These are phyloP conservation scores for Blastobotrys illinoisensis DNA, from an alignment of 1,139 yeast species.

Conservation along the genomic window DNA sequence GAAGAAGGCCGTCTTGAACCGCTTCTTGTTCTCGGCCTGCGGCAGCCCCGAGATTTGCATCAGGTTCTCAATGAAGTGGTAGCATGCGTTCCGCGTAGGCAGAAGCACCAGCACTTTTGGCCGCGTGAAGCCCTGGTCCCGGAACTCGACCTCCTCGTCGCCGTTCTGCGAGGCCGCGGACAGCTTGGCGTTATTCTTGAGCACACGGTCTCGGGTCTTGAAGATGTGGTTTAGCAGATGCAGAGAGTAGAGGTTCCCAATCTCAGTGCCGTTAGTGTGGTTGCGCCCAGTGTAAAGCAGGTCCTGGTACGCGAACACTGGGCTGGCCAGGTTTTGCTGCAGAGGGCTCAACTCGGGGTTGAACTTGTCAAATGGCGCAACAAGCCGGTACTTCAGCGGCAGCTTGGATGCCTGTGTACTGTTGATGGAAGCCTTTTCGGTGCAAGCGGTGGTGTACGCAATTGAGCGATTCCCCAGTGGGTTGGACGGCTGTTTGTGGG, in stretches of 20 bases:
- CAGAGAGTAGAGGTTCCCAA: constrained; percentile 59
- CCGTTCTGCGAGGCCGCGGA: constrained; percentile 37
- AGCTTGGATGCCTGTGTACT: background rate
- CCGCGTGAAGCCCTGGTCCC: constrained; percentile 94
- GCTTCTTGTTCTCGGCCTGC: constrained; percentile 74
- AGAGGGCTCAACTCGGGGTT: constrained; percentile 31
- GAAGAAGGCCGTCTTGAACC: constrained; percentile 67
- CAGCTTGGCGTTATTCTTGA: constrained; percentile 66
- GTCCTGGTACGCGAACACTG: constrained; percentile 72
- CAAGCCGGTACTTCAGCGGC: constrained; percentile 29
- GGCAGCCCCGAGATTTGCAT: constrained; percentile 59
- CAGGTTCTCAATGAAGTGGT: constrained; percentile 59
- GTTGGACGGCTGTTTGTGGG: constrained; percentile 3
- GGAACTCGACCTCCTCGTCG: constrained; percentile 47
- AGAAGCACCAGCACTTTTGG: constrained; percentile 79
- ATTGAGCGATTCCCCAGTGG: constrained; percentile 4
- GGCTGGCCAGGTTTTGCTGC: constrained; percentile 46
- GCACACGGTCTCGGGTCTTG: constrained; percentile 76
- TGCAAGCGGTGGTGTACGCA: background rate
- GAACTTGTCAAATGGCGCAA: constrained; percentile 22
- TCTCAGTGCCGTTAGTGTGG: constrained; percentile 39
- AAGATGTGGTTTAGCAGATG: constrained; percentile 79
- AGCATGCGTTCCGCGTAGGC: constrained; percentile 81
- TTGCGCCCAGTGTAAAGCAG: constrained; percentile 56
- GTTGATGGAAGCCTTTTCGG: background rate